A percentile compares a stretch with the other conserved stretches of the same genome.
Evolutionary conservation across 148 eudicot genomes (phyloP).

Genomic region (Cornus controversa): DNA sequence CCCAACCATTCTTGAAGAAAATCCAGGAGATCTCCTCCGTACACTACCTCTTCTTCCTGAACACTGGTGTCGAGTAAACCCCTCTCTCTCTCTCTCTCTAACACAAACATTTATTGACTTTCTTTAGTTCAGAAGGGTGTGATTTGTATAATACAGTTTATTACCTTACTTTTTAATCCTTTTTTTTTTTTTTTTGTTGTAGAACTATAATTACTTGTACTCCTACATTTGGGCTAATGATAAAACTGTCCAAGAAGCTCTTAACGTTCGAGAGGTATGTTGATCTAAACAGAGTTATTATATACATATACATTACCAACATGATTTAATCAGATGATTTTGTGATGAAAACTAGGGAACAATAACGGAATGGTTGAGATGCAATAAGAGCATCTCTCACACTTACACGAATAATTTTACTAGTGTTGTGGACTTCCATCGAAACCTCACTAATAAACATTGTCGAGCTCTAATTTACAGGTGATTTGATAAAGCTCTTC

Average conservation of each 20-base stretch:
- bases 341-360: conserved; percentile 21
- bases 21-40: neutral
- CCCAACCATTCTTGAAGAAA: neutral
- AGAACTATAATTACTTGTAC: conserved; percentile 18
- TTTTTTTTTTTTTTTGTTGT: neutral
- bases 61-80: neutral
- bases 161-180: too few relatives aligned
- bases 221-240: conserved; percentile 29
- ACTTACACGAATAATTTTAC: neutral
- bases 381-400: conserved; percentile 18
- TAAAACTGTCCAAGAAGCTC: conserved; percentile 31
- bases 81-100: neutral
- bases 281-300: too few relatives aligned
- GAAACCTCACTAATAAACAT: conserved; percentile 17
- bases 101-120: neutral
- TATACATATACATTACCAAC: too few relatives aligned
- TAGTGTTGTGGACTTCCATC: conserved; percentile 23
- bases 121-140: too few relatives aligned
- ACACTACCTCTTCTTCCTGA: neutral
- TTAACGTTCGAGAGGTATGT: conserved; percentile 33
- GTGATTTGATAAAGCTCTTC: neutral
- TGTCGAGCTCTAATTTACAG: conserved; percentile 22
- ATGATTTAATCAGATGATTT: too few relatives aligned
- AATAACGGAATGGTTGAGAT: conserved; percentile 24
- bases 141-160: too few relatives aligned